Evolutionary conservation across 176 grass and related monocot species (phyloP), one percentile per base, ranked within the genome.

Genomic region (Oryza longistaminata): DNA sequence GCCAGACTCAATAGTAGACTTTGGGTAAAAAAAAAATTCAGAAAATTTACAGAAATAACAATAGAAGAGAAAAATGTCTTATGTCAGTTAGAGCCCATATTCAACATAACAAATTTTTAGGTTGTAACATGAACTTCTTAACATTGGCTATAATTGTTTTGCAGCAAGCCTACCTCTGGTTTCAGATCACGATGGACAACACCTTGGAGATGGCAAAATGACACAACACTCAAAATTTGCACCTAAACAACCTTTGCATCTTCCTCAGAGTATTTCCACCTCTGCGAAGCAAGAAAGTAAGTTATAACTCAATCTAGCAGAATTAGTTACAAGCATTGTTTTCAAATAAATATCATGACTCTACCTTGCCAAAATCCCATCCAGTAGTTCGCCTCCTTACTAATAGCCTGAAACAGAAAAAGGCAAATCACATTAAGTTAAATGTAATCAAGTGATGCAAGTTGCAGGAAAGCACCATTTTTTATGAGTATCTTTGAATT

Each of bases 171-270:
- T 84, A 99, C 97, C 93, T 99, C 97, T 55, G 97, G 97, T 88
- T 99, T 99, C 65, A 99, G 79, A 90, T 99, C 97, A 17, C 97
- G 90, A 55, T 99, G 97, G 88, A 99, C 97, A 78, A 99, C 93
- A 86, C 97, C 93, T 87, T 99, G 97, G 77, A 99, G 97, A 96
- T 99, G 97, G 76, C 97, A 99, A 78, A 94, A 99, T 37, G 97
- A 96, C 58, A 96, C 93, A 58, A 94, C 84, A 91, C 83, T 86
- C 88, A 99, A 90, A 87, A 99, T 96, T 89, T 99, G 97, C 81
- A 93, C 79, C 86, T 96, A 91, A 50, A 99, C 92, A 29, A 75
- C 77, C 72, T 96, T 99, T 33, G 97, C 97, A 88, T 99, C 97
- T 75, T 99, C 97, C 92, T 99, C 97, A 45, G 97, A 94, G 74